Base-by-base conservation (phyloP, 805 yeast species). In the Diddensiella transvaalensis region DNA sequence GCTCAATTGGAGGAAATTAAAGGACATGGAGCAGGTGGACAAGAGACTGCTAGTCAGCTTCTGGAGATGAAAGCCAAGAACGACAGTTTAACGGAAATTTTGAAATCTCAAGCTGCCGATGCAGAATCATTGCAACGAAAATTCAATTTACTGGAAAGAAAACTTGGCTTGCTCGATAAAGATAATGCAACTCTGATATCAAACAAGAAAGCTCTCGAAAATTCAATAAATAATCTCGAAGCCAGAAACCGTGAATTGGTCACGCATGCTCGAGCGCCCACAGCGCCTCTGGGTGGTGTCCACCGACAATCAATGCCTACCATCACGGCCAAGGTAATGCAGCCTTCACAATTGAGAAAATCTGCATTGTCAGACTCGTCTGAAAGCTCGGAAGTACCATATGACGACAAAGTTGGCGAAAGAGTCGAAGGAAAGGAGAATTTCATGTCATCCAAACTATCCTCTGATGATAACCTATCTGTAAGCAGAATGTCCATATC, bases 1-100 rank as follows among this genome's bases (percentile, higher is more conserved):
- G 22, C n/a, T 2, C 47, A 49, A 11, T 39, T 49, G 10, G 49
- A 49, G 10, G 33, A 32, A 3, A 22, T 49, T 23, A 32, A 42
- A 35, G 21, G 15, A 2, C 15, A 38, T 35, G 8, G 15, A 8
- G 21, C 17, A 10, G 38, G 17, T 10, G 17, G 8, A 8, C 21
- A 35, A 35, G 13, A 26, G 32, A 8, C 32, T 8, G 32, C 8
- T 26, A 26, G 8, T 13, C 32, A 26, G 38, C 8, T 18, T 8
- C 8, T 35, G 38, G 38, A 35, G 17, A 8, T 17, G 8, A 17
- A 35, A 17, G 15, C 15, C 21, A 35, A 17, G 21, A 35, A 35
- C 15, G 38, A 35, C 15, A 10, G 15, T 10, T 18, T 35, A 6
- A 13, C 8, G 6, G 15, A 35, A 18, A 10, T 6, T 6, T 8